Conservation (phyloP, 1,284 basidiomycete species). For the Marasmius tenuissimus region DNA sequence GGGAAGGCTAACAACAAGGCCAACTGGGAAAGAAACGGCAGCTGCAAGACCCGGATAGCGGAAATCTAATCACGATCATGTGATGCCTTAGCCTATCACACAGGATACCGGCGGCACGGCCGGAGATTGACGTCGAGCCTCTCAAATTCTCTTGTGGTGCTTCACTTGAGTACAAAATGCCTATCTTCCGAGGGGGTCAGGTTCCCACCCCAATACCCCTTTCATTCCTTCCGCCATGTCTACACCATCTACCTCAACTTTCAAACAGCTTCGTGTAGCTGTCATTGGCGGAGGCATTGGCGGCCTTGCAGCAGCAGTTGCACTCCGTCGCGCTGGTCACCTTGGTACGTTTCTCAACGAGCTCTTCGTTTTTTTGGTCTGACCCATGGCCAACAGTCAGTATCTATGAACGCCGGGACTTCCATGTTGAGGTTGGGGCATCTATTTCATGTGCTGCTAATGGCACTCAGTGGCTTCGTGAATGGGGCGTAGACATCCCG, state of each 20-base stretch:
- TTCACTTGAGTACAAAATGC: neutral
- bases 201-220: neutral
- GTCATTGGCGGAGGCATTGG: constrained; percentile 15
- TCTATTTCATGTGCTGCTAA: constrained; percentile 35
- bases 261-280: constrained; percentile 14
- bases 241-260: neutral
- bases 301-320: constrained; percentile 13
- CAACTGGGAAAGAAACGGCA: neutral
- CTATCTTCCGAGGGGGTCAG: neutral
- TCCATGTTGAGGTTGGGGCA: constrained; percentile 31
- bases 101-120: too few species aligned
- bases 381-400: constrained; percentile 13
- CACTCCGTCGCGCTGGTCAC: constrained; percentile 15
- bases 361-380: neutral
- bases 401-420: constrained; percentile 29
- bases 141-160: too few species aligned
- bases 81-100: too few species aligned
- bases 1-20: neutral
- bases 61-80: neutral
- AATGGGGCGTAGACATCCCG: constrained; percentile 32
- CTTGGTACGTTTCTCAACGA: constrained; percentile 3
- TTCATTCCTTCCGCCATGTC: neutral
- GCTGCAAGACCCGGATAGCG: neutral
- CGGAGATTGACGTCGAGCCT: too few species aligned
- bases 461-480: constrained; percentile 32